Evolutionary conservation across 495 filamentous ascomycete genomes (phyloP), one percentile per base, ranked within the genome.

Genomic region (Parmelia sp.): DNA sequence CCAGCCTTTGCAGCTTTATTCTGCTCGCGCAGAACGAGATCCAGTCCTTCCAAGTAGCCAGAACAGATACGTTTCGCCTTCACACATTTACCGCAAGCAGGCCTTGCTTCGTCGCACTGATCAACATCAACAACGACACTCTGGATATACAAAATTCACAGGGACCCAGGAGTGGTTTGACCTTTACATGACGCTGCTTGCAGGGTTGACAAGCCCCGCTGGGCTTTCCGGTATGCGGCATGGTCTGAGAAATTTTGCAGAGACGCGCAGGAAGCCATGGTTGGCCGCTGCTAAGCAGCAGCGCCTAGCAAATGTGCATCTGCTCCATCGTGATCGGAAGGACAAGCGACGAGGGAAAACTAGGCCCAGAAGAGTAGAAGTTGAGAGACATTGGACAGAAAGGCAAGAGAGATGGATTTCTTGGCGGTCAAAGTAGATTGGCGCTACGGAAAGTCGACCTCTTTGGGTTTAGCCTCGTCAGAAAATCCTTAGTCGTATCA

Each of bases 61-160:
- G 65, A 53, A 33, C 65, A 69, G 23, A 53, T 33, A 8, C 57
- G 42, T 15, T 61, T 61, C 19, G 57, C 31, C 36, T 67, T 69
- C 56, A 69, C 47, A 42, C 67, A 69, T 44, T 42, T 64, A 17
- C 58, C 27, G 58, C 67, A 69, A 55, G 65, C 65, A 40, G 67
- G 67, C 21, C 65, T 66, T 25, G 64, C 61, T 47, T 69, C 67
- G 27, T 69, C 67, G 39, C 67, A 69, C 67, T 69, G 57, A 31
- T 45, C 27, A 61, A 35, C 7, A 39, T 55, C 51, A 55, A n/a
- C 29, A 55, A 55, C 15, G 51, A n/a, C 0, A n/a, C 4, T 5
- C 25, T 15, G 45, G 39, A 56, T 1, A 19, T 33, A 25, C 11
- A 35, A 29, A 11, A 29, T 2, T 1, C 9, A 4, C 21, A 21